Evolutionary conservation across 306 rosid species (phyloP), one percentile per base, ranked within the genome.

Genomic region (Coriaria nepalensis): DNA sequence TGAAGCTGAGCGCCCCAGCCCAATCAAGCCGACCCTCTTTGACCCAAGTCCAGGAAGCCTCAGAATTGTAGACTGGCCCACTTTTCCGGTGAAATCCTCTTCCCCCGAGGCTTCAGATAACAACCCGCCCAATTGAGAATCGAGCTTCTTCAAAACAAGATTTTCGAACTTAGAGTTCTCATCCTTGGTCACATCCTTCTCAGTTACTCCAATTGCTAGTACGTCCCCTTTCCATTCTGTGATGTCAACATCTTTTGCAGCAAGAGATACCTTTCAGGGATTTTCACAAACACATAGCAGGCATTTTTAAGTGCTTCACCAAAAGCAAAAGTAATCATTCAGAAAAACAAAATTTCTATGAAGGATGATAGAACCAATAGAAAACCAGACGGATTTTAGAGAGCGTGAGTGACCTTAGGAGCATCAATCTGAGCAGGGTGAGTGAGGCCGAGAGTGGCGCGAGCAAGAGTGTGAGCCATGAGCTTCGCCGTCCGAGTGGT

Each of bases 191-290:
- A 82, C 20, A 50, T 92, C 98, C 57, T 85, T 85, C 77, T 77
- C 98, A 0, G 87, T 78, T n/a, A 92, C 98, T 9, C 86, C 98
- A 12, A 92, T 93, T 0, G 96, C 93, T 10, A 92, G 75, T 35
- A 92, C 71, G 55, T 92, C 98, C 38, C 98, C 98, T 48, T 79
- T 73, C 98, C 98, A 92, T 73, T 85, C 88, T 20, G 77, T 64
- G 35, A 74, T 74, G 60, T 85, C 86, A 50, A 78, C 49, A 41
- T 79, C 93, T 59, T 82, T 85, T 0, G 93, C 82, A 39, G 86
- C 35, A 60, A 85, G 82, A 33, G 69, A 53, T 67, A 82, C 59
- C 98, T 85, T 58, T 56, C 66, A 63, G 49, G 43, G 53, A 76
- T 75, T 68, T 67, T 43, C 63, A 76, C 70, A 70, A 52, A 57